Percentiles rank a stretch among this genome's conserved stretches.
phyloP scores from a whole-genome alignment of 2,329 filamentous ascomycete species.

The Fusarium succisae region DNA sequence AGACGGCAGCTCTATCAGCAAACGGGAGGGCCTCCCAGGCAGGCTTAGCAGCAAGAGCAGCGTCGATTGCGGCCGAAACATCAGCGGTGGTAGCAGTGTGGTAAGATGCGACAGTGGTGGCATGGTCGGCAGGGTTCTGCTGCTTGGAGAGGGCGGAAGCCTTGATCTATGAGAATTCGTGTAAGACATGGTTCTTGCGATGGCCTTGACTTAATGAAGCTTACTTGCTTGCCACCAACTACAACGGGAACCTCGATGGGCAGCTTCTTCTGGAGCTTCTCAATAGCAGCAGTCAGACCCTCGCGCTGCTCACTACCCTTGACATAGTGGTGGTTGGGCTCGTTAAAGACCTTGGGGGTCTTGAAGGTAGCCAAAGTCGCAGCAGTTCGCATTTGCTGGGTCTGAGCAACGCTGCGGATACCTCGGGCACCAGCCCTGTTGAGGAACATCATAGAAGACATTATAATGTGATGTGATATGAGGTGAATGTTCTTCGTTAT shows the following conservation, averaged over 20 bases:
- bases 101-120: slow-evolving; percentile 80
- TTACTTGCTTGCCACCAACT: slow-evolving; percentile 82
- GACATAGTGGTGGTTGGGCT: slow-evolving; percentile 94
- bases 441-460: slow-evolving; percentile 49
- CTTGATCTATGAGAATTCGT: slow-evolving; percentile 63
- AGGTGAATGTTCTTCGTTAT: slow-evolving; percentile 18
- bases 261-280: slow-evolving; percentile 72
- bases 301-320: slow-evolving; percentile 84
- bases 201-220: slow-evolving; percentile 29
- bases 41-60: slow-evolving; percentile 85
- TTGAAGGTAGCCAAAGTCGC: slow-evolving; percentile 84
- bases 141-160: slow-evolving; percentile 74
- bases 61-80: slow-evolving; percentile 81
- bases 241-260: slow-evolving; percentile 84
- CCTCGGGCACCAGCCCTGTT: slow-evolving; percentile 46
- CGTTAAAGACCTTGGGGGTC: slow-evolving; percentile 86
- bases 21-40: slow-evolving; percentile 90
- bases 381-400: slow-evolving; percentile 46
- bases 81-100: slow-evolving; percentile 81
- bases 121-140: slow-evolving; percentile 84
- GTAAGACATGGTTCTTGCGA: slow-evolving; percentile 13
- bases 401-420: slow-evolving; percentile 44
- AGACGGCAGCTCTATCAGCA: slow-evolving; percentile 88
- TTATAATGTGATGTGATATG: slow-evolving; percentile 24
- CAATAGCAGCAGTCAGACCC: slow-evolving; percentile 78